Evolutionary conservation across 352 stramenopile species (phyloP), one percentile per base, ranked within the genome.

Genomic region (Phytophthora ramorum): DNA sequence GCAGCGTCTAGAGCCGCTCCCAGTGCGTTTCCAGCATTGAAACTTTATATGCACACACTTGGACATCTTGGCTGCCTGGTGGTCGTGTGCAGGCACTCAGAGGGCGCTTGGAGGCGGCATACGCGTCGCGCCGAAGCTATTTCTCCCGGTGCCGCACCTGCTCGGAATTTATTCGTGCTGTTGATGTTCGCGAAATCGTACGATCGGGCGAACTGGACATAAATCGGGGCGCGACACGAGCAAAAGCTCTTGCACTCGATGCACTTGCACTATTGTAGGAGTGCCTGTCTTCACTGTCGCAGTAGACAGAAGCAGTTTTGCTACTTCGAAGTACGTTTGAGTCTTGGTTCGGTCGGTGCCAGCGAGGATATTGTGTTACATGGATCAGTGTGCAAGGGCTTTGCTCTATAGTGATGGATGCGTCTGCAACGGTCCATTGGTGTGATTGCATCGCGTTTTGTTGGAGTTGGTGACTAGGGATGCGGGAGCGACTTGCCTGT

Each of bases 61-160:
- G 14, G 22, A 16, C 26, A 22, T 74, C 26, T 62, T 47, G 12
- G 14, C 40, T 63, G 63, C 40, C 14, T 47, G 7, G 10, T 48
- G 2, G 8, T 26, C 2, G 1, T 7, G 2, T 26, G 4, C 4
- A 16, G 17, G 43, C 14, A 12, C 19, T 14, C 8, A 22, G 26
- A 0, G 19, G 13, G 1, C 4, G 1, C 17, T 34, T 44, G 32
- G 12, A 9, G 14, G 35, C 9, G 2, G 14, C 58, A 43, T 28
- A 72, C 46, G 34, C 43, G 55, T 59, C 71, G 62, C 61, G 44
- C 63, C 61, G 70, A 81, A 81, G 66, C 55, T 81, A 78, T 81
- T 73, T 66, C 47, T 54, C 61, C 19, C 6, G 9, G 34, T 61
- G 57, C 34, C 14, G 41, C 60, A 12, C 48, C n/a, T 17, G 24